These are phyloP conservation scores for Zygoascus biomembranicola DNA, from an alignment of 805 yeast genomes.

Conservation along the genomic window DNA sequence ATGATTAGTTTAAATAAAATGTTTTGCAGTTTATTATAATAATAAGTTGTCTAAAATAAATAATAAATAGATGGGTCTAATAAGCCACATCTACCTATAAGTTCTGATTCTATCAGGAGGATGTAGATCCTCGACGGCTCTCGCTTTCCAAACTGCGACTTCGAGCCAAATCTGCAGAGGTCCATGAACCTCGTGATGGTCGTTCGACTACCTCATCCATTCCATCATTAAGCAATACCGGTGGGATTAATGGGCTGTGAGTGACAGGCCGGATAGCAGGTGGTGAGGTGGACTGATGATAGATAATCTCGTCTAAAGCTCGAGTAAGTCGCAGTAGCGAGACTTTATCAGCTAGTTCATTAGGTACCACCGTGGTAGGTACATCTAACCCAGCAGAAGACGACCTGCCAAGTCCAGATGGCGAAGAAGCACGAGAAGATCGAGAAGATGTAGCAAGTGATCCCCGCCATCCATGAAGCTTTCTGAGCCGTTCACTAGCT, in stretches of 20 bases:
- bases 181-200: not conserved
- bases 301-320: conserved; percentile 27
- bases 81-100: no score
- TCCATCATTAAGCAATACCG: not conserved
- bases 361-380: not conserved
- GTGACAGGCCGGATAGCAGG: not conserved
- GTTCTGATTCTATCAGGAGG: no score
- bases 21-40: not conserved
- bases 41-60: not conserved
- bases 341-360: conserved; percentile 9
- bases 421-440: conserved; percentile 8
- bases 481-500: conserved; percentile 19
- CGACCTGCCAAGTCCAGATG: not conserved
- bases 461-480: conserved; percentile 29
- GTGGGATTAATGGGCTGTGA: not conserved
- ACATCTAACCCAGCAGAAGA: not conserved
- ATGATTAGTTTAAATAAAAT: no score
- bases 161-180: not conserved
- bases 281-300: not conserved
- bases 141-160: not conserved
- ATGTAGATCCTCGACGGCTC: not conserved
- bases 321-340: conserved; percentile 24
- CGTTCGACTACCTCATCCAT: not conserved
- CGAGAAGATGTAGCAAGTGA: conserved; percentile 8
- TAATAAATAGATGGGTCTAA: not conserved